Evolutionary conservation across 1,284 basidiomycete genomes (phyloP), one percentile per base, ranked within the genome.

Genomic region (Rugosomyces carneus): DNA sequence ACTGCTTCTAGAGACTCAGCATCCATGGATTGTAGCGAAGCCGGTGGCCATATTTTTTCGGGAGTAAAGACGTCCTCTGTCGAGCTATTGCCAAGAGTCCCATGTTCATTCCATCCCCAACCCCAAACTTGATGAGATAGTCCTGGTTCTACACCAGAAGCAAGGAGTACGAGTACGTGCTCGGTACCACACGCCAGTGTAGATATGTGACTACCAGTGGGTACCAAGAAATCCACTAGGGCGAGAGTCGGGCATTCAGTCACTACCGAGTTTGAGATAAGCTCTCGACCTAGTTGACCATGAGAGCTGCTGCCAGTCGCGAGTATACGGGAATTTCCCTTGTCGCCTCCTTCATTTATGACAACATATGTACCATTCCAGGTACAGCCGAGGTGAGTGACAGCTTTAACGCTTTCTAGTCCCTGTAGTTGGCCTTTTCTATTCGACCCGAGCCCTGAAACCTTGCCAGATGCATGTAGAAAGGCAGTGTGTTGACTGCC

Each of bases 91-190:
- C 87, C 91, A 11, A 95, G 71, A 63, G 94, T 96, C 9, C 93
- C 93, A 60, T 95, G 93, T 63, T 96, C 93, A 62, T 95, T 96
- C 93, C 93, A 95, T 0, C 93, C 93, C 84, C 92, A 94, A 0
- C 79, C 84, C 76, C 78, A 87, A 0, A 93, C 75, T 50, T 78
- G 75, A 3, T 54, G 56, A 15, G 35, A 37, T 26, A 20, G 11
- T 5, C 24, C 31, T 27, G 42, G 44, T 40, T n/a, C 44, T 45
- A 35, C 16, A 40, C 37, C 9, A 43, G 27, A 9, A n/a, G 47
- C 41, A 49, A 70, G 46, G 11, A 75, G 54, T 5, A 71, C 65
- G 2, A 94, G 64, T 2, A 89, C 73, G 62, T 95, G 92, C 60
- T 95, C 92, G 54, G 87, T 89, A 5, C 92, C 92, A 47, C 85